Percentiles rank a stretch among this genome's conserved stretches.
Conservation (phyloP, 345 rosid species). For the Brassica cretica region DNA sequence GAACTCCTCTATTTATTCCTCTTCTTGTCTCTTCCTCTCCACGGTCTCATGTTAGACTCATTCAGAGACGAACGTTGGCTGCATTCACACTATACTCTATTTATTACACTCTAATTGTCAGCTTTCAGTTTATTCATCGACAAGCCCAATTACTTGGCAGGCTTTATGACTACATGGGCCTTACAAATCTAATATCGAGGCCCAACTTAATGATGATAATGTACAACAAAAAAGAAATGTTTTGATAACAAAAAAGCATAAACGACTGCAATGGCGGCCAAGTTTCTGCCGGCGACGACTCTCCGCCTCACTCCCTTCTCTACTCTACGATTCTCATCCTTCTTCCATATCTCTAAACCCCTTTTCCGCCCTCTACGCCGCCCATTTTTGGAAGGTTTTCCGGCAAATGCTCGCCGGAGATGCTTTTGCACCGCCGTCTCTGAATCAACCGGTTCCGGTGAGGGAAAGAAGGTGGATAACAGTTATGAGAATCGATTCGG, state of each 20-base stretch:
- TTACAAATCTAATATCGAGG: neutral
- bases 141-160: neutral
- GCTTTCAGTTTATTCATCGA: neutral
- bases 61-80: neutral
- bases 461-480: constrained; percentile 19
- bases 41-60: neutral
- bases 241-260: neutral
- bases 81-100: neutral
- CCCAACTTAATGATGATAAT: neutral
- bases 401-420: constrained; percentile 35
- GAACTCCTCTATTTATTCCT: neutral
- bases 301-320: constrained; percentile 35
- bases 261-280: constrained; percentile 13
- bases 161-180: neutral
- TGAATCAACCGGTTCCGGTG: constrained; percentile 25
- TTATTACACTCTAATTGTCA: neutral
- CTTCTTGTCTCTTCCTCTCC: constrained; percentile 3
- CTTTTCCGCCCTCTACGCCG: constrained; percentile 18
- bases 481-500: constrained; percentile 6
- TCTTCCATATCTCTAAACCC: neutral
- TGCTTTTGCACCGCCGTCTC: constrained; percentile 36
- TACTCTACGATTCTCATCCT: constrained; percentile 39
- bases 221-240: neutral
- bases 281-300: constrained; percentile 39
- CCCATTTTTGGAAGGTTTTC: neutral